A percentile compares a stretch with the other conserved stretches of the same genome.
phyloP scores from a whole-genome alignment of 192 early-diverging fungal species.

The Radiomyces spectabilis region DNA sequence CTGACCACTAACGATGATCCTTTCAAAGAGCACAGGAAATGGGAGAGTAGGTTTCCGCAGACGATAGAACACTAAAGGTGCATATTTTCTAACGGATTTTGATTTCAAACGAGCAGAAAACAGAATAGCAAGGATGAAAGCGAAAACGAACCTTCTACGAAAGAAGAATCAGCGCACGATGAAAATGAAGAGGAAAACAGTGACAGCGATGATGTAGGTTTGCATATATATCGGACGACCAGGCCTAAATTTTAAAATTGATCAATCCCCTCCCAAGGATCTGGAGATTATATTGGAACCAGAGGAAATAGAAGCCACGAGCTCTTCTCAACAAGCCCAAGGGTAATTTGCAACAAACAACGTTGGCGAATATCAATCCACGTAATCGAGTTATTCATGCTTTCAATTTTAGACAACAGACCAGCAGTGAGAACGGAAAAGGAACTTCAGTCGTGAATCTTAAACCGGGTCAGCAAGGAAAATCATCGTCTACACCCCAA shows the following conservation, averaged over 20 bases:
- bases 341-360: not conserved
- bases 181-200: conserved; percentile 50
- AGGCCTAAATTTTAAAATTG: conserved; percentile 5
- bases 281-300: conserved; percentile 67
- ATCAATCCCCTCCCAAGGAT: conserved; percentile 50
- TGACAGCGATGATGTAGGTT: conserved; percentile 57
- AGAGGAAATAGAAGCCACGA: conserved; percentile 28
- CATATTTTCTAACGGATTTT: not conserved
- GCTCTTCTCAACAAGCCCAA: conserved; percentile 1
- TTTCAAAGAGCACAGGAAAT: not conserved
- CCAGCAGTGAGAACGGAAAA: not conserved
- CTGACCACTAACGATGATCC: no score
- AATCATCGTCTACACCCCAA: conserved; percentile 24
- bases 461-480: conserved; percentile 31
- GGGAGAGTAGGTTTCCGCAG: not conserved
- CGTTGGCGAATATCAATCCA: not conserved
- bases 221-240: not conserved
- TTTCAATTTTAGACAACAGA: not conserved
- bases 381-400: not conserved
- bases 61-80: not conserved
- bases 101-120: not conserved
- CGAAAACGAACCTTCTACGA: conserved; percentile 8
- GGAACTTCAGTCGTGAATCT: conserved; percentile 37
- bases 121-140: conserved; percentile 10
- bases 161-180: conserved; percentile 42